phyloP scores from a whole-genome alignment of 208 protist species.

The Porcisia deanei region DNA sequence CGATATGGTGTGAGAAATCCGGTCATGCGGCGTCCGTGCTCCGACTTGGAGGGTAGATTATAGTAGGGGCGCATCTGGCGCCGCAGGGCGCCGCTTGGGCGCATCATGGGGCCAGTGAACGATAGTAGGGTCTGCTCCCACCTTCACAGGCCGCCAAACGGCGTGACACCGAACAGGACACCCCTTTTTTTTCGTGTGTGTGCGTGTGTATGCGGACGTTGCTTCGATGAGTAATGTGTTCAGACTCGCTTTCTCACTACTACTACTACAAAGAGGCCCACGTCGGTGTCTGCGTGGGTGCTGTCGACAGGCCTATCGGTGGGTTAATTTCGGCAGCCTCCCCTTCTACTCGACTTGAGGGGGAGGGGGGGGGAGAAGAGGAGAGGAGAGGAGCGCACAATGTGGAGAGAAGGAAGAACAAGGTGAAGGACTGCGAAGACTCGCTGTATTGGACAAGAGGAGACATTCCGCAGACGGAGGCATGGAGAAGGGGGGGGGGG shows the following conservation, averaged over 20 bases:
- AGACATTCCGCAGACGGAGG: not conserved
- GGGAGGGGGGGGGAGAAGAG: too few species aligned
- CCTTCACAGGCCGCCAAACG: not conserved
- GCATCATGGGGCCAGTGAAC: conserved; percentile 38
- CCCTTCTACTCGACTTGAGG: too few species aligned
- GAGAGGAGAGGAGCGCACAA: not conserved
- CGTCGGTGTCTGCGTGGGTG: not conserved
- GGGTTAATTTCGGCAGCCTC: not conserved
- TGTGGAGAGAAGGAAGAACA: not conserved
- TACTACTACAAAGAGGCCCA: not conserved
- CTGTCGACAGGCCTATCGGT: not conserved
- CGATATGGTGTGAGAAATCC: conserved; percentile 89
- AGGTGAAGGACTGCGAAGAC: not conserved
- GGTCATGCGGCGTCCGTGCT: conserved; percentile 87
- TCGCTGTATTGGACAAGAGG: not conserved
- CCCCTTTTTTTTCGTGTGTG: not conserved
- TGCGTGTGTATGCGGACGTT: not conserved
- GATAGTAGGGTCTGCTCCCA: not conserved
- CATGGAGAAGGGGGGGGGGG: not conserved
- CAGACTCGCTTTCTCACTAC: not conserved
- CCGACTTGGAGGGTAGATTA: conserved; percentile 87
- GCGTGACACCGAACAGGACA: not conserved
- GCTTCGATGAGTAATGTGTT: not conserved
- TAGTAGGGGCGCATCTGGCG: conserved; percentile 85
- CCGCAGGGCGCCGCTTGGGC: conserved; percentile 22